Conservation (phyloP, 2,329 filamentous ascomycete genomes). For the Nothophoma quercina region DNA sequence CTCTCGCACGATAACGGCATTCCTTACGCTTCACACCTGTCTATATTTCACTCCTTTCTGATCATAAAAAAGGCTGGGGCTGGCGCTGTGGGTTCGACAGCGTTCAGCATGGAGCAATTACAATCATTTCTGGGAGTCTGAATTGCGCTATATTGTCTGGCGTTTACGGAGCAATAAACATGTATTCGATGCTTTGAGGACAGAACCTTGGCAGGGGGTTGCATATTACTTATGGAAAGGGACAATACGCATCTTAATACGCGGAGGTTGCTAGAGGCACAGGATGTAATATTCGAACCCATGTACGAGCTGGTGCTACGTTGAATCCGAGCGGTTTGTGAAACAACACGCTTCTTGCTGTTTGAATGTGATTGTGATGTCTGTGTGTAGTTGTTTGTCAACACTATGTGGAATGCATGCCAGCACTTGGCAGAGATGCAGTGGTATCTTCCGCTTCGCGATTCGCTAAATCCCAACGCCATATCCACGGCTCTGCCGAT, state of each 20-base stretch:
- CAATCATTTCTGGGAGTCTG: slow-evolving; percentile 20
- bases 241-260: slow-evolving; percentile 22
- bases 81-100: slow-evolving; percentile 24
- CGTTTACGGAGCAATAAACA: slow-evolving; percentile 23
- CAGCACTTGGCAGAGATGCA: slow-evolving; percentile 30
- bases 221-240: slow-evolving; percentile 8
- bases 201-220: not conserved
- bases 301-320: not conserved
- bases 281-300: slow-evolving; percentile 18
- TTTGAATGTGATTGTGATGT: not conserved
- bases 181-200: too few species aligned
- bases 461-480: slow-evolving; percentile 5
- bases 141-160: slow-evolving; percentile 23
- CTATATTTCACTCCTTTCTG: slow-evolving; percentile 31
- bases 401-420: slow-evolving; percentile 17
- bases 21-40: slow-evolving; percentile 31
- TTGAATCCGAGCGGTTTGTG: slow-evolving; percentile 3
- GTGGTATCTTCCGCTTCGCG: slow-evolving; percentile 14
- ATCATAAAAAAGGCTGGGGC: slow-evolving; percentile 21
- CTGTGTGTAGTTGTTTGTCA: not conserved
- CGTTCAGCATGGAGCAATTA: slow-evolving; percentile 21
- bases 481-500: not conserved
- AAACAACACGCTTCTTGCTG: not conserved
- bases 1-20: slow-evolving; percentile 31
- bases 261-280: slow-evolving; percentile 11